Percentiles rank a stretch among this genome's conserved stretches.
These are phyloP conservation scores for Fusarium duplospermum DNA, from an alignment of 2,329 filamentous ascomycete genomes.

Conservation along the genomic window DNA sequence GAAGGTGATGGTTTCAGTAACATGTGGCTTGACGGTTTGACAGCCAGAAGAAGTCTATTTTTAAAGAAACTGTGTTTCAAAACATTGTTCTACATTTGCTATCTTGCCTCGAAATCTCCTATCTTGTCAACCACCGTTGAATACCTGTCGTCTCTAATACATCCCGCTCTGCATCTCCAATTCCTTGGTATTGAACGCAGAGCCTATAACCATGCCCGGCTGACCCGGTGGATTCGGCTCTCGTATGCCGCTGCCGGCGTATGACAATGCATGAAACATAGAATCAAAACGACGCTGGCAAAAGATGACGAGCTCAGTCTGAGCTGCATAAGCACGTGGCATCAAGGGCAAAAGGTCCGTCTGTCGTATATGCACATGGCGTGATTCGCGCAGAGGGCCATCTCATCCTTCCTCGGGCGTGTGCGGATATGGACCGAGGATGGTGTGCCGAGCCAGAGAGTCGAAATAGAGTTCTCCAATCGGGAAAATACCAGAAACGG, in stretches of 20 bases:
- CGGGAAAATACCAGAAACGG: background rate
- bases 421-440: background rate
- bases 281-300: background rate
- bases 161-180: background rate
- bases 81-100: background rate
- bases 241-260: background rate
- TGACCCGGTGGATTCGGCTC: constrained; percentile 8
- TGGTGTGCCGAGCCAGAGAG: background rate
- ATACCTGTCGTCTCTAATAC: background rate
- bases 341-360: background rate
- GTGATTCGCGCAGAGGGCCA: background rate
- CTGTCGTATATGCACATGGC: constrained; percentile 18
- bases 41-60: background rate
- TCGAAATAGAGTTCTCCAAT: constrained; percentile 3
- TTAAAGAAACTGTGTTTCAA: background rate
- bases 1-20: background rate
- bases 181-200: background rate
- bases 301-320: background rate
- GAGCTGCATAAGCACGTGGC: background rate
- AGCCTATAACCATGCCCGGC: background rate
- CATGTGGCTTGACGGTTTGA: background rate
- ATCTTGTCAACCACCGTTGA: background rate
- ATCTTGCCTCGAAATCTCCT: background rate
- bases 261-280: background rate
- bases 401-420: background rate